phyloP scores from a whole-genome alignment of 345 rosid genomes.

The Lepidium africanum region DNA sequence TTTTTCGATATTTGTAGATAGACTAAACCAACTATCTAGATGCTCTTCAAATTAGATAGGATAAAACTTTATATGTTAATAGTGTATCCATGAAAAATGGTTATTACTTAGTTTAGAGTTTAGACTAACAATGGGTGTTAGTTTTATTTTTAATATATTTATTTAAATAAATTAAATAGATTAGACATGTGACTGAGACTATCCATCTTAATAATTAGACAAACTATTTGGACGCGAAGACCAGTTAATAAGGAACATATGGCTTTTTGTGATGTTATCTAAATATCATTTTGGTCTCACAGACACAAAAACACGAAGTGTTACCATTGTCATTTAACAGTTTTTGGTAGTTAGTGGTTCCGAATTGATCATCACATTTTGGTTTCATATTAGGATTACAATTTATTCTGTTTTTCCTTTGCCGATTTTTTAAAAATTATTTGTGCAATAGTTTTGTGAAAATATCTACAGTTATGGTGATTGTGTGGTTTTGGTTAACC shows the following conservation, averaged over 20 bases:
- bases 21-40: neutral
- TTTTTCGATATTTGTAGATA: neutral
- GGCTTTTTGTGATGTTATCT: conserved; percentile 12
- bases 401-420: neutral
- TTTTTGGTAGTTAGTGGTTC: conserved; percentile 11
- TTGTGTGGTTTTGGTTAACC: neutral
- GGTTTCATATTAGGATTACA: conserved; percentile 13
- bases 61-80: neutral
- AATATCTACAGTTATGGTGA: no score
- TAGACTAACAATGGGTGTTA: no score
- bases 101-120: neutral
- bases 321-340: neutral
- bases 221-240: conserved; percentile 1
- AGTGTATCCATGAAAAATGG: neutral
- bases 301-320: conserved; percentile 8
- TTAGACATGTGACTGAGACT: conserved; percentile 24
- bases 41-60: neutral
- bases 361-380: neutral
- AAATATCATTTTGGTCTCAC: conserved; percentile 20
- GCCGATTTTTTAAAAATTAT: no score
- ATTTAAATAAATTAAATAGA: neutral
- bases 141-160: neutral
- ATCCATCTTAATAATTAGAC: conserved; percentile 5
- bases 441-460: no score
- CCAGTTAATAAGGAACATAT: conserved; percentile 6